Percentiles rank a stretch among this genome's conserved stretches.
These are phyloP conservation scores for Cyclotella choctawhatcheeana DNA, from an alignment of 108 stramenopile genomes.

Conservation along the genomic window DNA sequence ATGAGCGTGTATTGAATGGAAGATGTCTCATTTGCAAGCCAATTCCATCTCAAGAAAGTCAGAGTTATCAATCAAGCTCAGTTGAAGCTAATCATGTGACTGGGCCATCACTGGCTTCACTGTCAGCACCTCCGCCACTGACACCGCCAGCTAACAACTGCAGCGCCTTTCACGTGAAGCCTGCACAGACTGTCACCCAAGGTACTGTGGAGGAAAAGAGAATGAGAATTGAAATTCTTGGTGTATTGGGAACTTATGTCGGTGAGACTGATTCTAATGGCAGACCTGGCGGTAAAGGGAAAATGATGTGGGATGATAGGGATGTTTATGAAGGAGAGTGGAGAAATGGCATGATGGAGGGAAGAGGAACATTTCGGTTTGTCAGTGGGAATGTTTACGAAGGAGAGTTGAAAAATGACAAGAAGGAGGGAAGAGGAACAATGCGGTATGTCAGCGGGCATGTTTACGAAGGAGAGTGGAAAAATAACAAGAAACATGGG, in stretches of 20 bases:
- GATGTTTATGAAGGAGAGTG: conserved; percentile 16
- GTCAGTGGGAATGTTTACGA: conserved; percentile 7
- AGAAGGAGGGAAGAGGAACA: conserved; percentile 13
- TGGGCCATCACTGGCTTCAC: too few species aligned
- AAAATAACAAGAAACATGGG: conserved; percentile 22
- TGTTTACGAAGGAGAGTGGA: conserved; percentile 10
- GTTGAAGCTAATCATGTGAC: too few species aligned
- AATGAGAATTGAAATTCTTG: too few species aligned
- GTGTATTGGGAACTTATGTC: neutral
- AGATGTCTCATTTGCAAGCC: too few species aligned
- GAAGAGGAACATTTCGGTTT: neutral
- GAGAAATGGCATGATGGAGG: neutral
- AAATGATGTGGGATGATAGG: conserved; percentile 1
- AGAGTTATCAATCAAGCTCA: too few species aligned
- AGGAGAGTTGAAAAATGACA: conserved; percentile 9
- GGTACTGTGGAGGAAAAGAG: too few species aligned
- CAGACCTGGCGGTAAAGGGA: neutral
- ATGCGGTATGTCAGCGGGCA: neutral
- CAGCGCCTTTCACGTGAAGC: too few species aligned
- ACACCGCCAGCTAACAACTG: too few species aligned
- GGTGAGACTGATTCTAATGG: neutral
- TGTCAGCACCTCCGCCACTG: too few species aligned
- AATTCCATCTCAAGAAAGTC: too few species aligned
- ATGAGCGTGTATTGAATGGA: too few species aligned
- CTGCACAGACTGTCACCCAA: too few species aligned